A percentile compares a stretch with the other conserved stretches of the same genome.
Conservation (phyloP, 768 basidiomycete species). For the Gelatoporia subvermispora region DNA sequence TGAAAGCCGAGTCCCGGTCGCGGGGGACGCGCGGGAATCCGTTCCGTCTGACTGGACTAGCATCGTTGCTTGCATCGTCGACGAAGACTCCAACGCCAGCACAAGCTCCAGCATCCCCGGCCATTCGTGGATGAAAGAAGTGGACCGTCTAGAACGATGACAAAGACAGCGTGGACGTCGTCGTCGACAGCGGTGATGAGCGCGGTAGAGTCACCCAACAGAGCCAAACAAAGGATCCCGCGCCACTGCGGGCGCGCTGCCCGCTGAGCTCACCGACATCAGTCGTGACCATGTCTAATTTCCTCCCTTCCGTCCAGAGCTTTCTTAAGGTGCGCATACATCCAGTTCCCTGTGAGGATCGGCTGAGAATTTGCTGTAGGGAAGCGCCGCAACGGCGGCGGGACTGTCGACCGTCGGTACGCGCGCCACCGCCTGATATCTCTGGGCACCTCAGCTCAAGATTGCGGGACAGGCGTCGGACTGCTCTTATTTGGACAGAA, state of each 20-base stretch:
- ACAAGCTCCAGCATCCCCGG: no score
- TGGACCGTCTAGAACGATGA: no score
- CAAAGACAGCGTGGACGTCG: no score
- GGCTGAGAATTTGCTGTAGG: slow-evolving; percentile 20
- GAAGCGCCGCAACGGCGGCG: slow-evolving; percentile 31
- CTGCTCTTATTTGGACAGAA: slow-evolving; percentile 64
- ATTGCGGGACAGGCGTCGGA: slow-evolving; percentile 9
- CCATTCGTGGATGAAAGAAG: no score
- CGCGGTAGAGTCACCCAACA: background rate
- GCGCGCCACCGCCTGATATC: slow-evolving; percentile 4
- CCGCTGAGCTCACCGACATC: background rate
- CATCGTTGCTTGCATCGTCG: no score
- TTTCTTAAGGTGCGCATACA: slow-evolving; percentile 39
- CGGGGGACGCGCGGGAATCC: no score
- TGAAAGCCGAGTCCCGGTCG: no score
- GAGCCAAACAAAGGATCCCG: background rate
- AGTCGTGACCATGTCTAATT: slow-evolving; percentile 28
- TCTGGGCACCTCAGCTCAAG: background rate
- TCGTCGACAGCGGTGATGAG: no score
- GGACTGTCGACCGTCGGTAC: slow-evolving; percentile 34
- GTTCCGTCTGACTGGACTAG: no score
- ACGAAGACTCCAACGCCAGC: no score
- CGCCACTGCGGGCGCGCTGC: background rate
- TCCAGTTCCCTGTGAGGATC: background rate
- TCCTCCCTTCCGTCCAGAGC: slow-evolving; percentile 38